phyloP scores from a whole-genome alignment of 2,329 filamentous ascomycete species.

The Aspergillus brunneoviolaceus region DNA sequence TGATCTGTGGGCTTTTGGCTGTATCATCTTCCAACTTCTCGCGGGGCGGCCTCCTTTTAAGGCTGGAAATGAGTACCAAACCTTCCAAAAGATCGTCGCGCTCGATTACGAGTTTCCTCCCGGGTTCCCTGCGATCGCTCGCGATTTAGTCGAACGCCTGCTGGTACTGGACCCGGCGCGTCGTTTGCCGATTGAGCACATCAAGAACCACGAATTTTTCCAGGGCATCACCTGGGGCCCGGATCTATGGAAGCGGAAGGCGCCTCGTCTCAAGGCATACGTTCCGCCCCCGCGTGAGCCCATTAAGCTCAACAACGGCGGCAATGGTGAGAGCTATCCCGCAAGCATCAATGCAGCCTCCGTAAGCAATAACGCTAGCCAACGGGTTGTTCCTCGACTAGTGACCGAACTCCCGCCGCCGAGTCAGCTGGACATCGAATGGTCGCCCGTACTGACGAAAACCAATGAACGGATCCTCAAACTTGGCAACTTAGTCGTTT shows the following conservation, averaged over 20 bases:
- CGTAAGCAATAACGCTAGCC: conserved; percentile 43
- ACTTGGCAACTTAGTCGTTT: conserved; percentile 84
- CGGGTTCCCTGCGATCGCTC: conserved; percentile 81
- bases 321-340: conserved; percentile 41
- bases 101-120: conserved; percentile 91
- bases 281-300: conserved; percentile 74
- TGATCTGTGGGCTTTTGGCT: conserved; percentile 97
- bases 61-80: conserved; percentile 90
- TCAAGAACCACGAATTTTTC: conserved; percentile 96
- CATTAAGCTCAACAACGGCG: conserved; percentile 68
- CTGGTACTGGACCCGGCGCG: conserved; percentile 83
- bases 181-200: conserved; percentile 87
- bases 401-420: conserved; percentile 97
- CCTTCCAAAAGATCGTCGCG: conserved; percentile 95
- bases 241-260: conserved; percentile 82
- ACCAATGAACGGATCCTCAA: conserved; percentile 93
- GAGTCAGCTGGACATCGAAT: conserved; percentile 94
- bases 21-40: conserved; percentile 93
- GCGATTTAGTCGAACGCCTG: conserved; percentile 85
- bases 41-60: conserved; percentile 98
- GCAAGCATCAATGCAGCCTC: conserved; percentile 43
- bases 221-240: conserved; percentile 82
- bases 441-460: conserved; percentile 90
- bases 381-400: conserved; percentile 70
- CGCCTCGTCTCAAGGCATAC: conserved; percentile 82